These are phyloP conservation scores for Zizania latifolia DNA, from an alignment of 176 grass and related monocot genomes.

Conservation along the genomic window DNA sequence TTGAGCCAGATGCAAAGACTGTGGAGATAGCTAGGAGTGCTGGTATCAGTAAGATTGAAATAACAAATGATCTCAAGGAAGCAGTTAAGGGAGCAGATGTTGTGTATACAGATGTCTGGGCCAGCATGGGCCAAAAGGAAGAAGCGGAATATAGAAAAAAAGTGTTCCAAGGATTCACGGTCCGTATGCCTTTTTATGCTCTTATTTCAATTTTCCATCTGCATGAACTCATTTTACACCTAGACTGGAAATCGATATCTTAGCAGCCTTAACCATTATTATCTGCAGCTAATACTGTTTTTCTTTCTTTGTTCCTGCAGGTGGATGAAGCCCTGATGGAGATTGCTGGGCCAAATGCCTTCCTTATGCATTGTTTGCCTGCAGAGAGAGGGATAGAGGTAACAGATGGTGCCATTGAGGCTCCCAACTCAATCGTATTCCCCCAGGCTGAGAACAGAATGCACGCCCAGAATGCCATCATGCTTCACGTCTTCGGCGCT, in stretches of 20 bases:
- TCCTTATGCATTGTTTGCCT: conserved; percentile 93
- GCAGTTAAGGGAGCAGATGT: conserved; percentile 94
- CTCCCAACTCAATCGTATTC: conserved; percentile 86
- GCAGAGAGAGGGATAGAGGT: conserved; percentile 93
- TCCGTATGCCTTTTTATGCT: conserved; percentile 20
- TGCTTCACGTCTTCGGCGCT: conserved; percentile 76
- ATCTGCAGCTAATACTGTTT: not conserved
- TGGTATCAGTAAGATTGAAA: conserved; percentile 95
- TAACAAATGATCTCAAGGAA: conserved; percentile 84
- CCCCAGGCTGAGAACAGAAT: conserved; percentile 90
- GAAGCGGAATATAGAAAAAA: conserved; percentile 88
- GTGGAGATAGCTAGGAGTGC: conserved; percentile 62
- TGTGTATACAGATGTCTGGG: conserved; percentile 98
- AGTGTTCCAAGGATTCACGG: conserved; percentile 83
- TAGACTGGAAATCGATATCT: not conserved
- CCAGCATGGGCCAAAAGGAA: conserved; percentile 98
- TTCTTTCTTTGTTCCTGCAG: conserved; percentile 27
- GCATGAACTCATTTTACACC: not conserved
- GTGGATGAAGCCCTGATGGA: conserved; percentile 89
- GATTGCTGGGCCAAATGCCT: conserved; percentile 77
- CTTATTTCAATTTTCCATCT: not conserved
- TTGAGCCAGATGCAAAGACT: conserved; percentile 87
- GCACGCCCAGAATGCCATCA: conserved; percentile 93
- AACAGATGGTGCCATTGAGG: conserved; percentile 71
- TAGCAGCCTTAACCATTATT: not conserved